Percentiles rank a stretch among this genome's conserved stretches.
Evolutionary conservation across 2,329 filamentous ascomycete genomes (phyloP).

Genomic region (Lasiodiplodia hormozganensis): DNA sequence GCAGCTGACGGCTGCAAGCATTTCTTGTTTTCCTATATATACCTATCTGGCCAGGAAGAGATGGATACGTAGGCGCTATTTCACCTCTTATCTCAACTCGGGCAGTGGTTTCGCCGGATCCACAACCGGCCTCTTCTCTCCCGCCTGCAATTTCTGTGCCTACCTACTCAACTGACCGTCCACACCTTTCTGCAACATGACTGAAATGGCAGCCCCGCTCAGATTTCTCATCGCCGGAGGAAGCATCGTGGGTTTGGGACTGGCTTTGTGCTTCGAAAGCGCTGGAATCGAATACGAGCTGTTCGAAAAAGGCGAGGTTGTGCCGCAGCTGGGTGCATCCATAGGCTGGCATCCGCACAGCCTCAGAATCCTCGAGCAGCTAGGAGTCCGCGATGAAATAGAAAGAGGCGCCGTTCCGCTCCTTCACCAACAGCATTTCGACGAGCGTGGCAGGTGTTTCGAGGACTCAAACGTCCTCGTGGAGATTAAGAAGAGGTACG

Average conservation of each 20-base stretch:
- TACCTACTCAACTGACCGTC: no score
- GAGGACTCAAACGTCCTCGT: not conserved
- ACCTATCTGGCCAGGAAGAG: no score
- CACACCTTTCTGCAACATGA: no score
- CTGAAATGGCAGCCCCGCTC: not conserved
- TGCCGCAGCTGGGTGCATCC: constrained; percentile 6
- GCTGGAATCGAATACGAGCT: constrained; percentile 8
- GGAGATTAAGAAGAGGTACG: not conserved
- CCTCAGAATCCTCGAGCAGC: constrained; percentile 37
- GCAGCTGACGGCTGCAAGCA: no score
- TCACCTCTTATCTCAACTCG: no score
- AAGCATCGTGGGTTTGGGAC: constrained; percentile 2
- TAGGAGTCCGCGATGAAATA: constrained; percentile 29
- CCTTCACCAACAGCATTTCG: not conserved
- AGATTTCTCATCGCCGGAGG: constrained; percentile 11
- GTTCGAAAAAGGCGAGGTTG: constrained; percentile 17
- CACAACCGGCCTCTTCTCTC: no score
- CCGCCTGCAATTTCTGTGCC: no score
- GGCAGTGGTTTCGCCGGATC: no score
- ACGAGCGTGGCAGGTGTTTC: not conserved
- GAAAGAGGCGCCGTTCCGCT: constrained; percentile 3
- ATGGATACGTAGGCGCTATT: no score
- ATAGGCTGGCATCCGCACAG: constrained; percentile 32
- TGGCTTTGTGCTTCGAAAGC: constrained; percentile 3
- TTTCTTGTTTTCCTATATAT: no score